A percentile compares a stretch with the other conserved stretches of the same genome.
These are phyloP conservation scores for Phylloboletellus chloephorus DNA, from an alignment of 1,284 basidiomycete species.

Conservation along the genomic window DNA sequence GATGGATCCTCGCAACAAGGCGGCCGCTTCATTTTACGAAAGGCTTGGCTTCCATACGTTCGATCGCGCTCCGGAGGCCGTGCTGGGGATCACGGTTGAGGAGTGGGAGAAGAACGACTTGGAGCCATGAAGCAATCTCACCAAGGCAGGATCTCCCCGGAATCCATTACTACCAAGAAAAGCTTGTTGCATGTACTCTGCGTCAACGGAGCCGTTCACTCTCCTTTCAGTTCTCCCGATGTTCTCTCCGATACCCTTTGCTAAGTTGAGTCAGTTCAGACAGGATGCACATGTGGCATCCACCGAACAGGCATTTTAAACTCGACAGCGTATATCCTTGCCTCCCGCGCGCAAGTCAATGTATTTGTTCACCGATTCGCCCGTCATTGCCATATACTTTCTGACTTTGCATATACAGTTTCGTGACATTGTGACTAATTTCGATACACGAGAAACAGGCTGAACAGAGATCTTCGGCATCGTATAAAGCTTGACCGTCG, in stretches of 20 bases:
- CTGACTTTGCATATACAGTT: not conserved
- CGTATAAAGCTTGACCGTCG: not conserved
- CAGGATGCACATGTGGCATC: too few species aligned
- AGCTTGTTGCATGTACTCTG: not conserved
- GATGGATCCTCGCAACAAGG: constrained; percentile 24
- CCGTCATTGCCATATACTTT: too few species aligned
- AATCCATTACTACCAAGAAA: not conserved
- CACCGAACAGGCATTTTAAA: too few species aligned
- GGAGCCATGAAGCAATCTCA: not conserved
- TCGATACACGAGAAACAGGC: not conserved
- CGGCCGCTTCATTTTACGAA: constrained; percentile 25
- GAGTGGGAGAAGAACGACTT: constrained; percentile 25
- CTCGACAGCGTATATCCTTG: too few species aligned
- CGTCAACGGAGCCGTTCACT: not conserved
- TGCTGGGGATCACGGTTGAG: constrained; percentile 31
- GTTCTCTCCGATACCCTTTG: not conserved
- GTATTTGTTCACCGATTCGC: too few species aligned
- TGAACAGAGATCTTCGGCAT: not conserved
- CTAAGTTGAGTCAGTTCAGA: not conserved
- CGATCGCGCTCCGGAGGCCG: constrained; percentile 18
- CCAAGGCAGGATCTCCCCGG: not conserved
- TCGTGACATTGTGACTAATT: not conserved
- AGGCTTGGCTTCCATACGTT: constrained; percentile 26
- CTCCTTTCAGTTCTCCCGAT: not conserved
- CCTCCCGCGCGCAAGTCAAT: too few species aligned